Conservation (phyloP, 2,329 filamentous ascomycete species). For the Claviceps quebecensis region DNA sequence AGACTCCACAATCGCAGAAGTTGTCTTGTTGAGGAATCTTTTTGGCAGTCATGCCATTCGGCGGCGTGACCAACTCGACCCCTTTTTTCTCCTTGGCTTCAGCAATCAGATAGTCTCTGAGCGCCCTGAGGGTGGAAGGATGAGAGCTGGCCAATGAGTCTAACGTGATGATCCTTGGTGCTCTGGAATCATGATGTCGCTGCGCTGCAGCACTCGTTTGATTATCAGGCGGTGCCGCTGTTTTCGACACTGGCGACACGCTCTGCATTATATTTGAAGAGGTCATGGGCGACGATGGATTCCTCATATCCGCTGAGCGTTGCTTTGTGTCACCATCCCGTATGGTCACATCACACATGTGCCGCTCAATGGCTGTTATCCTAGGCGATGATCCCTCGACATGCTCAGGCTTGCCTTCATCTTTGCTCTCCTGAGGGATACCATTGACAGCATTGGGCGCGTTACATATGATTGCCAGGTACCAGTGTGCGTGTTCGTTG, state of each 20-base stretch:
- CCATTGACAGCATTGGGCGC: constrained; percentile 44
- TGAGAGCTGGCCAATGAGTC: constrained; percentile 67
- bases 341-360: constrained; percentile 13
- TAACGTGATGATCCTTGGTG: constrained; percentile 67
- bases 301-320: not conserved
- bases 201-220: not conserved
- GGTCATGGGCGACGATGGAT: not conserved
- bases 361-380: constrained; percentile 9
- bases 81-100: constrained; percentile 54
- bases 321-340: constrained; percentile 7
- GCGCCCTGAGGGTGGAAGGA: constrained; percentile 44
- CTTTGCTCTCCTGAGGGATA: constrained; percentile 7
- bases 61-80: constrained; percentile 23
- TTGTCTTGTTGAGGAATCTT: constrained; percentile 71
- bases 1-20: constrained; percentile 80
- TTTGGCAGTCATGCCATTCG: constrained; percentile 50
- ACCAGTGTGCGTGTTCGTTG: constrained; percentile 83
- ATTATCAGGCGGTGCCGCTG: constrained; percentile 8
- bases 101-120: constrained; percentile 63
- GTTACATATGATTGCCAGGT: constrained; percentile 89
- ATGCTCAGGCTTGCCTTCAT: constrained; percentile 5
- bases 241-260: not conserved
- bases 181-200: constrained; percentile 24
- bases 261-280: constrained; percentile 1
- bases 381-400: constrained; percentile 2